Conservation (phyloP, 495 filamentous ascomycete species). For the Penicillium maclennaniae region DNA sequence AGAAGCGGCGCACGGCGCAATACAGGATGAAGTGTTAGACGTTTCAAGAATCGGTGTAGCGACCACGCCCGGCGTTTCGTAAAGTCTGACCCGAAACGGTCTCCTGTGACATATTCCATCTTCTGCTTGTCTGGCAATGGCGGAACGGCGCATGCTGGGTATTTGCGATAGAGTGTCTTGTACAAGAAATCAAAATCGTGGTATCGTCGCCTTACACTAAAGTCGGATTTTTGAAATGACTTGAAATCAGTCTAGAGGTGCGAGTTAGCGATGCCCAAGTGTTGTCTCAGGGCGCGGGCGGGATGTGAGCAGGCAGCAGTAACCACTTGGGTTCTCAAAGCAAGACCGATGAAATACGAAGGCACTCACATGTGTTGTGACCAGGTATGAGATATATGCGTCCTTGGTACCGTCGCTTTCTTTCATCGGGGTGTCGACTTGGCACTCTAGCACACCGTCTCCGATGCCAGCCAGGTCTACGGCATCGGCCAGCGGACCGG, state of each 20-base stretch:
- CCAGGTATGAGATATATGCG: constrained; percentile 90
- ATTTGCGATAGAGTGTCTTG: constrained; percentile 81
- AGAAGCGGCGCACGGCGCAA: constrained; percentile 80
- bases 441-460: constrained; percentile 78
- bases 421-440: constrained; percentile 76
- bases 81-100: constrained; percentile 92
- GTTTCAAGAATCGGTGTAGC: constrained; percentile 84
- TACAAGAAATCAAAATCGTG: constrained; percentile 97
- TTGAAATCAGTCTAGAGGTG: constrained; percentile 77
- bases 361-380: constrained; percentile 76
- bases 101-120: constrained; percentile 95
- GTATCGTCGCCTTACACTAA: constrained; percentile 80
- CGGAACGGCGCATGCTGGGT: constrained; percentile 86
- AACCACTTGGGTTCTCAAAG: not conserved
- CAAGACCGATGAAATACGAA: not conserved
- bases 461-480: constrained; percentile 65
- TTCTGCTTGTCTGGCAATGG: constrained; percentile 97
- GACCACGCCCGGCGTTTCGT: constrained; percentile 87
- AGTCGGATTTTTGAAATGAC: constrained; percentile 76
- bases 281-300: not conserved
- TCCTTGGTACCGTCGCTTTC: constrained; percentile 98
- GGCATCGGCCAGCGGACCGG: constrained; percentile 52
- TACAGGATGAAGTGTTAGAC: constrained; percentile 81
- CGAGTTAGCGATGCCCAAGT: constrained; percentile 13
- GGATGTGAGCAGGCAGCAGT: constrained; percentile 17